Evolutionary conservation across 495 filamentous ascomycete species (phyloP).

Genomic region (Jackrogersella multiformis): DNA sequence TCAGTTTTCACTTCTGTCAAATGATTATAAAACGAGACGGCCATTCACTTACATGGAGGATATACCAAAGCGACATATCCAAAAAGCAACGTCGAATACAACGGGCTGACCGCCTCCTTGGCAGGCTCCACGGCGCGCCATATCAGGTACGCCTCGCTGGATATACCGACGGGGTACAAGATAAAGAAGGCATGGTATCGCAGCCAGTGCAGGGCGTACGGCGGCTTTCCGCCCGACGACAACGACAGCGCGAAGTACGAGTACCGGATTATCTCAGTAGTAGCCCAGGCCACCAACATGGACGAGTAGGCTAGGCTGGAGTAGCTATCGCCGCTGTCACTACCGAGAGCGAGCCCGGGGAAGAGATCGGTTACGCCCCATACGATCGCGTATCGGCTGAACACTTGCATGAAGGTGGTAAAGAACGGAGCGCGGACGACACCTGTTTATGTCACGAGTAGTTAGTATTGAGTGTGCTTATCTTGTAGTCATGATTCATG

Average conservation of each 20-base stretch:
- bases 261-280: slow-evolving; percentile 91
- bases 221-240: slow-evolving; percentile 58
- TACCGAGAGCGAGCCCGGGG: slow-evolving; percentile 60
- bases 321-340: slow-evolving; percentile 19
- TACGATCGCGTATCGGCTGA: slow-evolving; percentile 81
- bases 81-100: slow-evolving; percentile 56
- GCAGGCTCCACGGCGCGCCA: slow-evolving; percentile 74
- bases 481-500: neutral
- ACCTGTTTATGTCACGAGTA: slow-evolving; percentile 54
- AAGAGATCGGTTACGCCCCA: slow-evolving; percentile 80
- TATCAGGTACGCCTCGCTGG: slow-evolving; percentile 83
- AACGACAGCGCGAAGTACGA: slow-evolving; percentile 83
- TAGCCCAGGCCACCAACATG: slow-evolving; percentile 83
- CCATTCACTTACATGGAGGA: slow-evolving; percentile 75
- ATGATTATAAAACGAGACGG: neutral
- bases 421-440: slow-evolving; percentile 83
- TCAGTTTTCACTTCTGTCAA: neutral
- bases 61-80: slow-evolving; percentile 72
- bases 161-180: slow-evolving; percentile 90
- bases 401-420: slow-evolving; percentile 91
- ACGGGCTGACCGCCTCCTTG: slow-evolving; percentile 51
- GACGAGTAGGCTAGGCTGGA: slow-evolving; percentile 62
- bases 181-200: slow-evolving; percentile 93
- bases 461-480: neutral
- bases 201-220: slow-evolving; percentile 78